Conservation (phyloP, 1,284 basidiomycete species). For the Mrakiaceae sp. region DNA sequence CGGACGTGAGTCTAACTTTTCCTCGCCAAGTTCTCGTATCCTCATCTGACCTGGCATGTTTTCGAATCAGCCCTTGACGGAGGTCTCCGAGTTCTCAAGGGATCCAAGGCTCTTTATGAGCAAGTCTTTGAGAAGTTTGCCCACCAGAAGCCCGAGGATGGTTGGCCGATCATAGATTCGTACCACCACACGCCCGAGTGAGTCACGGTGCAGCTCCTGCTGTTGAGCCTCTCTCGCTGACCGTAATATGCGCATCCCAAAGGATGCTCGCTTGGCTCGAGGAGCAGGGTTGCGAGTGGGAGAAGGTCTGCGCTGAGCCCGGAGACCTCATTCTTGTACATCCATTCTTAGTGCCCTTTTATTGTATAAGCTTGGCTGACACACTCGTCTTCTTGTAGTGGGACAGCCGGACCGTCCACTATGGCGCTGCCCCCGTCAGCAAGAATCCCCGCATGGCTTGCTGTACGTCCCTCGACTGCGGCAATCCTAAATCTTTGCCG, state of each 20-base stretch:
- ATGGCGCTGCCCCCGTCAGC: conserved; percentile 6
- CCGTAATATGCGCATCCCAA: neutral
- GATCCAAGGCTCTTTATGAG: conserved; percentile 3
- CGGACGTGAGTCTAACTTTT: conserved; percentile 21
- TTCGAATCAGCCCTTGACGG: conserved; percentile 28
- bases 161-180: conserved; percentile 28
- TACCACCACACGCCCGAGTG: conserved; percentile 27
- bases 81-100: conserved; percentile 32
- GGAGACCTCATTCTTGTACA: conserved; percentile 26
- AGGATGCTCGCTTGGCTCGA: conserved; percentile 18
- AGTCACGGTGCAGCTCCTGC: conserved; percentile 22
- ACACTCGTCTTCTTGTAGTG: neutral
- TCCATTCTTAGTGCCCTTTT: neutral
- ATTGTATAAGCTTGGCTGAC: too few species aligned
- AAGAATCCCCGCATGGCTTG: conserved; percentile 10
- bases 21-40: too few species aligned
- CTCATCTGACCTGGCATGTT: too few species aligned
- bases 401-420: conserved; percentile 8
- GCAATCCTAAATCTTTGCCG: too few species aligned
- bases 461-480: neutral
- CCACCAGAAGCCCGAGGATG: conserved; percentile 24
- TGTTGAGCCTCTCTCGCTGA: conserved; percentile 27
- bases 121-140: conserved; percentile 11
- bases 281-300: conserved; percentile 25
- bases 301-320: conserved; percentile 24